Conservation (phyloP, 2,329 filamentous ascomycete species). For the Mollisia scopiformis region DNA sequence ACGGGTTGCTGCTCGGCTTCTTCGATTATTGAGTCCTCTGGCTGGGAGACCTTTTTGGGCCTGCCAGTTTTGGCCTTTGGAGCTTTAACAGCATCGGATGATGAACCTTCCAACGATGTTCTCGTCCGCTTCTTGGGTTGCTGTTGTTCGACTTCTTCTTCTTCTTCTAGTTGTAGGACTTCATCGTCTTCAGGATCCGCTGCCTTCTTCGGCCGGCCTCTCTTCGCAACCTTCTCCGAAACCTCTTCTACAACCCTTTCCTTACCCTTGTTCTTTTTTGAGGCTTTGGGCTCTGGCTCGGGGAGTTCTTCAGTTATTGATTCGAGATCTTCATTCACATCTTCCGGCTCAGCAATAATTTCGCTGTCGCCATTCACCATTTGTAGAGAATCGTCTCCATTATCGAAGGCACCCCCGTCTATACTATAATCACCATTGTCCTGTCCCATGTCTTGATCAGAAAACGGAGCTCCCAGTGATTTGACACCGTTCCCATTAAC, state of each 20-base stretch:
- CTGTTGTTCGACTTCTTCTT: constrained; percentile 30
- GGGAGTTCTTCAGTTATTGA: constrained; percentile 23
- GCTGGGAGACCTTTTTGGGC: constrained; percentile 28
- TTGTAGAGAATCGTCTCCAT: constrained; percentile 37
- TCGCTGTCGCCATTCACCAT: constrained; percentile 30
- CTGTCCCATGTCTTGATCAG: constrained; percentile 3
- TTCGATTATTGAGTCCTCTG: constrained; percentile 10
- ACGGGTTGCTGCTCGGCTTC: neutral
- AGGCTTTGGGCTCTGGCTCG: constrained; percentile 21
- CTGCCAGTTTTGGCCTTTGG: constrained; percentile 25
- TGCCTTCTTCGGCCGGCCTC: constrained; percentile 32
- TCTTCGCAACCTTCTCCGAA: constrained; percentile 30
- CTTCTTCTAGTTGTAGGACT: constrained; percentile 11
- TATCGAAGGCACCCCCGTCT: constrained; percentile 55
- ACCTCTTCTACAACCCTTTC: constrained; percentile 29
- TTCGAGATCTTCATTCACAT: constrained; percentile 32
- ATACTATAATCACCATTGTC: constrained; percentile 38
- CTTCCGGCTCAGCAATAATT: constrained; percentile 30
- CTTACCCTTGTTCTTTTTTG: constrained; percentile 23
- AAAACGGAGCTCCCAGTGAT: constrained; percentile 15
- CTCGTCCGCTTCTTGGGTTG: constrained; percentile 19
- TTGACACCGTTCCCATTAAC: constrained; percentile 20
- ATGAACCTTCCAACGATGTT: constrained; percentile 15
- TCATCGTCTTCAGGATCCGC: constrained; percentile 11
- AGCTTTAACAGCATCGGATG: constrained; percentile 20